Evolutionary conservation across 495 filamentous ascomycete genomes (phyloP).

Genomic region (Monascus purpureus): DNA sequence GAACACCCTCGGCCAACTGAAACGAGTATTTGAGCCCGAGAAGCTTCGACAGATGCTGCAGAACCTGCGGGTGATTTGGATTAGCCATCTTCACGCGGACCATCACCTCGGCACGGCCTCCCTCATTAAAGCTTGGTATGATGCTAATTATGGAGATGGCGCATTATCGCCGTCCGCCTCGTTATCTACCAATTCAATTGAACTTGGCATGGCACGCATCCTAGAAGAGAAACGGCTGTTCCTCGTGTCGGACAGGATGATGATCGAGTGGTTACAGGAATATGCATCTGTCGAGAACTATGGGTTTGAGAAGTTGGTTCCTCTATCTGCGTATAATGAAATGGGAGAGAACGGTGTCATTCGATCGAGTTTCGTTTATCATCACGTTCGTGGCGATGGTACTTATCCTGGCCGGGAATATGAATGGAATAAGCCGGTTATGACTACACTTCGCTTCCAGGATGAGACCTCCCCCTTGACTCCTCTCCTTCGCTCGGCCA

Average conservation of each 20-base stretch:
- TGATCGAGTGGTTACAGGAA: constrained; percentile 63
- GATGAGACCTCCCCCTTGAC: constrained; percentile 14
- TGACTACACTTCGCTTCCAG: constrained; percentile 15
- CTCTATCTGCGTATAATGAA: constrained; percentile 22
- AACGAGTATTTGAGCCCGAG: constrained; percentile 48
- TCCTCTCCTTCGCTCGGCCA: constrained; percentile 22
- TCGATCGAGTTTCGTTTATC: constrained; percentile 16
- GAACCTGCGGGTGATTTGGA: constrained; percentile 78
- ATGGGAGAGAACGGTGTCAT: constrained; percentile 4
- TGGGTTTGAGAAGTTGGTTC: constrained; percentile 47
- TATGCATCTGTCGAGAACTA: constrained; percentile 65
- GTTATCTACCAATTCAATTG: constrained; percentile 10
- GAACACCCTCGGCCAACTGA: constrained; percentile 82
- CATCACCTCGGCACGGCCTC: constrained; percentile 78
- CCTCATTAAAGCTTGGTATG: constrained; percentile 67
- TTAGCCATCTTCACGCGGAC: constrained; percentile 91
- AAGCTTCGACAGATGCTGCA: constrained; percentile 54
- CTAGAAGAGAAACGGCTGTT: constrained; percentile 37
- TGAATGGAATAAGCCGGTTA: constrained; percentile 1
- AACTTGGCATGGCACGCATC: constrained; percentile 18
- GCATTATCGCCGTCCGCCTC: constrained; percentile 3
- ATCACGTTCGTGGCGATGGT: constrained; percentile 15
- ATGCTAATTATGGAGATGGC: constrained; percentile 28
- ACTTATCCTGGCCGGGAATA: constrained; percentile 11
- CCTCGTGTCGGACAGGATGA: constrained; percentile 46